Percentiles rank a stretch among this genome's conserved stretches.
Conservation (phyloP, 1,139 yeast species). For the Yamadazyma dushanensis region DNA sequence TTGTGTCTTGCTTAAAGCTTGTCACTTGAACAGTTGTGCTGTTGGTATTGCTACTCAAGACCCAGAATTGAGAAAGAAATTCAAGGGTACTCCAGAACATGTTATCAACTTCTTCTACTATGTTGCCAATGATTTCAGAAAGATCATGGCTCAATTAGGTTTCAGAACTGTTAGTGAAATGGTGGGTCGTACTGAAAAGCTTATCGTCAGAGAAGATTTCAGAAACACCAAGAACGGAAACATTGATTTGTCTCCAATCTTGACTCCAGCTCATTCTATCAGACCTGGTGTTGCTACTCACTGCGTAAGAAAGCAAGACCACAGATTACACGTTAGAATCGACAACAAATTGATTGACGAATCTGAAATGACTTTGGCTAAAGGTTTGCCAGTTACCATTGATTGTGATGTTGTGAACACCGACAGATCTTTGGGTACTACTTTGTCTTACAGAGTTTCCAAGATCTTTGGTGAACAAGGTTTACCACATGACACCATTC, state of each 20-base stretch:
- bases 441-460: slow-evolving; percentile 90
- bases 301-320: slow-evolving; percentile 93
- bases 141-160: slow-evolving; percentile 91
- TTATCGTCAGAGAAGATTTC: slow-evolving; percentile 79
- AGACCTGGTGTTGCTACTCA: slow-evolving; percentile 98
- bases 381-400: slow-evolving; percentile 91
- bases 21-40: slow-evolving; percentile 93
- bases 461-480: slow-evolving; percentile 92
- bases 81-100: slow-evolving; percentile 96
- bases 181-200: slow-evolving; percentile 95
- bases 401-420: slow-evolving; percentile 93
- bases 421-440: slow-evolving; percentile 94
- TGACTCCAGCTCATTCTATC: slow-evolving; percentile 94
- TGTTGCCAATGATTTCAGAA: slow-evolving; percentile 87
- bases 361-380: slow-evolving; percentile 88
- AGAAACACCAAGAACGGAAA: slow-evolving; percentile 89
- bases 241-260: slow-evolving; percentile 86
- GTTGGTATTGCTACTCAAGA: slow-evolving; percentile 99
- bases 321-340: slow-evolving; percentile 84
- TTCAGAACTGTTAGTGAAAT: slow-evolving; percentile 95
- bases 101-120: slow-evolving; percentile 97
- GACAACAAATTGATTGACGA: slow-evolving; percentile 96
- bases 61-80: slow-evolving; percentile 88
- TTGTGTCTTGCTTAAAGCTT: slow-evolving; percentile 92
- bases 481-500: slow-evolving; percentile 93